Percentiles rank a stretch among this genome's conserved stretches.
Conservation (phyloP, 148 eudicot genomes). For the Rhododendron griersonianum region DNA sequence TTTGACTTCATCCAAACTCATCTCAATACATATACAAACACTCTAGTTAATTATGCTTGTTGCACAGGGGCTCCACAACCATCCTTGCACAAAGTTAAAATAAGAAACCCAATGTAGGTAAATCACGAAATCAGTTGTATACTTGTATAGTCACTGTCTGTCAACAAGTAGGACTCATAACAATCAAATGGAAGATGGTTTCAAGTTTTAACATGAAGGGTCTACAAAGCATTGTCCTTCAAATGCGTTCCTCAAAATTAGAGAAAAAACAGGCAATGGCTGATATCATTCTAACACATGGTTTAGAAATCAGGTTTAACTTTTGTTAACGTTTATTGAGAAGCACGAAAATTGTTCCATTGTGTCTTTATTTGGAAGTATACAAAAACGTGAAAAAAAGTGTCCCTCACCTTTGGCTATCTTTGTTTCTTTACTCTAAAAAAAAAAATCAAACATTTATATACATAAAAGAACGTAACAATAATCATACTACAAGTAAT, state of each 20-base stretch:
- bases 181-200: neutral
- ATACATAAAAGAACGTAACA: neutral
- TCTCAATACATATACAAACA: neutral
- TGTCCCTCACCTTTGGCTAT: neutral
- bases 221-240: neutral
- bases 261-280: neutral
- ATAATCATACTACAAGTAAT: neutral
- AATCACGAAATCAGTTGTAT: neutral
- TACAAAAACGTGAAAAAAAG: neutral
- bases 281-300: neutral
- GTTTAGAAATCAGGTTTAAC: neutral
- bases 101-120: neutral
- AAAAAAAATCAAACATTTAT: neutral
- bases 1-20: neutral
- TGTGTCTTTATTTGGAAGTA: neutral
- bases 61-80: neutral
- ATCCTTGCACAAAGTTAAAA: neutral
- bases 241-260: neutral
- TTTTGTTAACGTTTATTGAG: no score
- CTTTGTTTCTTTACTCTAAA: neutral
- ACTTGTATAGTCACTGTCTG: neutral
- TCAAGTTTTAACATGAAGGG: neutral
- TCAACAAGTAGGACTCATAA: neutral
- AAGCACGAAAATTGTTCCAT: neutral
- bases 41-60: neutral